These are phyloP conservation scores for Pseudopyricularia cyperi DNA, from an alignment of 2,329 filamentous ascomycete genomes.

Conservation along the genomic window DNA sequence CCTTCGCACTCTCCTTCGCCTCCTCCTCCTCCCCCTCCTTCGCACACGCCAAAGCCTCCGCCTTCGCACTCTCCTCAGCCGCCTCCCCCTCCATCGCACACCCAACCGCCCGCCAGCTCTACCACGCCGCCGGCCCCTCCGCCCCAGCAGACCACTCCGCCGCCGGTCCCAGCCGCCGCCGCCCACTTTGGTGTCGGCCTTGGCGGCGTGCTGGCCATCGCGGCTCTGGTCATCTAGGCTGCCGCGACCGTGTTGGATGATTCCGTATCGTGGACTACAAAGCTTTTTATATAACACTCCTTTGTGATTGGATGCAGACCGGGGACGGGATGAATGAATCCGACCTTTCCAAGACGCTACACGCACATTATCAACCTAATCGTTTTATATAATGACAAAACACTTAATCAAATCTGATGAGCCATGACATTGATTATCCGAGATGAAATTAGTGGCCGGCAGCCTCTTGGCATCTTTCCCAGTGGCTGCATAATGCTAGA, in stretches of 20 bases:
- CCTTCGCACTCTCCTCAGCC: not conserved
- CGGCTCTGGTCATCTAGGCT: slow-evolving; percentile 22
- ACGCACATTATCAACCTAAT: not conserved
- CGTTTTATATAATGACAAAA: not conserved
- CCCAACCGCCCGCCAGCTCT: slow-evolving; percentile 5
- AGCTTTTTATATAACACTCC: not conserved
- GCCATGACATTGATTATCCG: too few relatives aligned
- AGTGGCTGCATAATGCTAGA: too few relatives aligned
- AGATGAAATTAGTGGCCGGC: too few relatives aligned
- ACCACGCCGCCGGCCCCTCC: slow-evolving; percentile 10
- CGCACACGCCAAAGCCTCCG: not conserved
- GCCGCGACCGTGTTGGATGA: not conserved
- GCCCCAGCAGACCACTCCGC: slow-evolving; percentile 12
- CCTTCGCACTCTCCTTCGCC: too few relatives aligned
- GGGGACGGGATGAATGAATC: not conserved
- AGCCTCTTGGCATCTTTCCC: too few relatives aligned
- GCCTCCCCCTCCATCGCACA: slow-evolving; percentile 6
- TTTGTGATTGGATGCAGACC: not conserved
- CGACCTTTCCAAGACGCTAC: not conserved
- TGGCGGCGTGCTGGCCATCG: slow-evolving; percentile 24
- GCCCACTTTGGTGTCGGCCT: slow-evolving; percentile 19
- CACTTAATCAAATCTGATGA: not conserved
- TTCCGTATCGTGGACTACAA: not conserved
- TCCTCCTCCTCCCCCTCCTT: not conserved
- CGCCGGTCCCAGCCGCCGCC: slow-evolving; percentile 20